Evolutionary conservation across 2,329 filamentous ascomycete species (phyloP), one percentile per base, ranked within the genome.

Genomic region (Intubia oerlemansii): DNA sequence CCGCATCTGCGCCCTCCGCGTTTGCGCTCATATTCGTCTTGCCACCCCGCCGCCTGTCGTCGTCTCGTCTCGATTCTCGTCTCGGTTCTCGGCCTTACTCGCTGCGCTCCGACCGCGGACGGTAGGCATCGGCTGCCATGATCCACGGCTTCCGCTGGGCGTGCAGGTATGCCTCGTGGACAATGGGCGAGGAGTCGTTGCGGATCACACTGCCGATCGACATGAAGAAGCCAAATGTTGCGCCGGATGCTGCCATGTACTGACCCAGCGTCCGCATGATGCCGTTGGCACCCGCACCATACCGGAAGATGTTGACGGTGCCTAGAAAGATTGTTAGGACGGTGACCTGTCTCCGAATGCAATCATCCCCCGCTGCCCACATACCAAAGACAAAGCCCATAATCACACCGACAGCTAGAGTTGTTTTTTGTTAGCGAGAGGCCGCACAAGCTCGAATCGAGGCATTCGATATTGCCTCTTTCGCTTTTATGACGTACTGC

Each of bases 161-260:
- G 48, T 68, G 67, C 40, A 69, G 65, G 55, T 85, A 92, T 33
- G 78, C 68, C 47, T 82, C 67, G 40, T 70, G 62, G 34, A 74
- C 59, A 42, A 78, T 72, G 21, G 76, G 71, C 24, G 80, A 79
- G 16, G 38, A 29, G 42, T 98, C 88, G 34, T 81, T 84, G 46
- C 88, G 77, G 44, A 98, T 93, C 25, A 91, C 84, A 42, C 81
- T 92, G 41, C 88, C 88, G 42, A 98, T 92, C 33, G 80, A 85
- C 88, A 98, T 98, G 64, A 98, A 98, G 57, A 95, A 93, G 15
- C 85, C 88, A 50, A 98, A 98, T 8, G 85, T 95, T 26, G 82
- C 81, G 23, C 84, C 84, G 16, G 85, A 95, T 25, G 80, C 84
- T 19, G 80, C 55, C 88, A 98, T 98, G 51, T 91, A 95, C 52